Percentiles rank a stretch among this genome's conserved stretches.
phyloP scores from a whole-genome alignment of 495 filamentous ascomycete genomes.

The Penicillium chermesinum region DNA sequence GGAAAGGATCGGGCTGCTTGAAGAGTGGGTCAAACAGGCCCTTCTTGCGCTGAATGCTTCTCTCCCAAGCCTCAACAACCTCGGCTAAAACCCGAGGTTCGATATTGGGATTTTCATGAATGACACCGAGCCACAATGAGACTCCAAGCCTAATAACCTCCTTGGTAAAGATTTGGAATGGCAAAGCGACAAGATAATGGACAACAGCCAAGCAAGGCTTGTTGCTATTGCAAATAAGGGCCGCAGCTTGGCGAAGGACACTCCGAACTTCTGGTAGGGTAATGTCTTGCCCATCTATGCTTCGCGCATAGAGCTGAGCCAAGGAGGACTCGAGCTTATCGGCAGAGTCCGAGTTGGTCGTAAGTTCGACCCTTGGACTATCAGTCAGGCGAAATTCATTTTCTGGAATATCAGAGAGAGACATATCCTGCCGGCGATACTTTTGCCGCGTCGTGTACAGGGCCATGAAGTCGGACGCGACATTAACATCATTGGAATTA shows the following conservation, averaged over 20 bases:
- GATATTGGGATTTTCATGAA: conserved; percentile 89
- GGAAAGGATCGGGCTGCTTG: conserved; percentile 75
- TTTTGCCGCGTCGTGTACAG: conserved; percentile 97
- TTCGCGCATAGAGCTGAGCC: conserved; percentile 59
- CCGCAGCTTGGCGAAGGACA: conserved; percentile 74
- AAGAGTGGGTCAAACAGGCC: conserved; percentile 78
- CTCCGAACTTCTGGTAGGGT: conserved; percentile 73
- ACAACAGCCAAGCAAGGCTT: conserved; percentile 69
- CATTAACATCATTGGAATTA: conserved; percentile 68
- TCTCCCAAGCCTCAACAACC: conserved; percentile 83
- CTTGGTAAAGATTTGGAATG: conserved; percentile 88
- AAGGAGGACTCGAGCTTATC: conserved; percentile 27
- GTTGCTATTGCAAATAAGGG: conserved; percentile 70
- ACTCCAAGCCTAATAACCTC: conserved; percentile 93
- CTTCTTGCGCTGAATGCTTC: conserved; percentile 62
- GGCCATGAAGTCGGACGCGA: conserved; percentile 90
- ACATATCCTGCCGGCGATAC: conserved; percentile 72
- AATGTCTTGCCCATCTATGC: conserved; percentile 57
- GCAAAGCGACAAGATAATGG: conserved; percentile 81
- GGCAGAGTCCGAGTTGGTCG: conserved; percentile 13
- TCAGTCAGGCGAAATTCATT: conserved; percentile 6
- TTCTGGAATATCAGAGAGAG: conserved; percentile 21
- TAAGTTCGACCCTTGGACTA: neutral
- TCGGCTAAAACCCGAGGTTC: conserved; percentile 78
- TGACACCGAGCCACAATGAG: conserved; percentile 92